Evolutionary conservation across 2,329 filamentous ascomycete genomes (phyloP), one percentile per base, ranked within the genome.

Genomic region (Escovopsis sp.): DNA sequence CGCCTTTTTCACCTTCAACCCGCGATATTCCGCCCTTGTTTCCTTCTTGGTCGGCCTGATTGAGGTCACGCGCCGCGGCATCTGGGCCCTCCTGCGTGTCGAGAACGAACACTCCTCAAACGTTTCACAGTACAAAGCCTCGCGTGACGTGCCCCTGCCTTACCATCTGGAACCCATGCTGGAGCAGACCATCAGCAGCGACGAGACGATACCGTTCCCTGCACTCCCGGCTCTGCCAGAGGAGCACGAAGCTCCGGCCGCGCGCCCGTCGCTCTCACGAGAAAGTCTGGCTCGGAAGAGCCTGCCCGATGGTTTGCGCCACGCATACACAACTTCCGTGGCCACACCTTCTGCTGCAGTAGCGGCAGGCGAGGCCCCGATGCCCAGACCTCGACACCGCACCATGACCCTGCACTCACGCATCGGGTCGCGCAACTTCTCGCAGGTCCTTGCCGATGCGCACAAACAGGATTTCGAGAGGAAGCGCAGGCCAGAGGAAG

Each of bases 101-200:
- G 91, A 98, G 61, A 98, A 98, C 59, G 91, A 98, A 54, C 91
- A 98, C 62, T 94, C 87, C 62, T 80, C 82, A 42, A 94, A 95
- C 52, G 89, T 98, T 2, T 75, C 79, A 14, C 79, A 85, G 50
- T 93, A 93, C 70, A 87, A 93, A 48, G 91, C 91, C 4, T 86
- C 81, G 2, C 74, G 89, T 43, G 88, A 95, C 53, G 74, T 94
- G 0, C 86, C 86, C 0, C 69, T 96, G 0, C 89, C 89, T 0
- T 96, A 95, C 57, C 70, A 76, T 39, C 63, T 79, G 37, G 67
- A 74, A 43, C 60, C 64, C 0, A 60, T 70, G 10, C 58, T 65
- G 45, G 62, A 67, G 43, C 64, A 57, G 30, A 53, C 55, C 10
- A 69, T 65, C 49, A 49, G 53, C 35, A 40, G 45, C 13, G 52